Evolutionary conservation across 1,284 basidiomycete species (phyloP), one percentile per base, ranked within the genome.

Genomic region (Psilocybe mexicana): DNA sequence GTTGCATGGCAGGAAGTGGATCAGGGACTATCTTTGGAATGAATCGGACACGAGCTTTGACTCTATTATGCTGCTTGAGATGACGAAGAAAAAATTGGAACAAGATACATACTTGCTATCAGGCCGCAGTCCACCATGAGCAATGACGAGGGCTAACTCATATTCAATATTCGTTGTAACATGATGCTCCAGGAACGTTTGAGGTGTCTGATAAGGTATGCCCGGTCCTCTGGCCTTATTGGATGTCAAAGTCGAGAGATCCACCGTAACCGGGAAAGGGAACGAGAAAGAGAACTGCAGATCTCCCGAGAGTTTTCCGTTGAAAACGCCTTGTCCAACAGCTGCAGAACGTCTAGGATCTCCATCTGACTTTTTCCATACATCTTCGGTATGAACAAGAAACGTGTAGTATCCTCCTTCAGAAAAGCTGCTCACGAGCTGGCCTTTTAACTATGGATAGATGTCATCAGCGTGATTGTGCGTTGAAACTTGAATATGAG

Each of bases 211-310:
- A 54, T 53, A 68, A 12, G 14, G 38, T 1, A 40, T n/a, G 50
- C 51, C 3, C 42, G 3, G 2, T 23, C 4, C 12, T 30, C 8
- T 23, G 38, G 11, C 12, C 44, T 44, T 54, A 6, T 58, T 48
- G 18, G 60, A 57, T 18, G 54, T 42, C 6, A 33, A 46, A 52
- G 52, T 48, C 40, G 54, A 46, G 51, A 58, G 43, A 43, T 62
- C 48, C 54, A 69, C 57, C 24, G 64, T 58, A 14, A 60, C 54
- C 30, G 72, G 65, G 58, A 67, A 63, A 12, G 61, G 58, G 48
- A 75, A 63, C 1, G 63, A 65, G 48, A 74, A 74, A 14, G 70
- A 65, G 66, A 68, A 72, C 25, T 60, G 61, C 25, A 68, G 64
- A 49, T 61, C 58, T 14, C 72, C 71, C 25, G 50, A 51, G 0